Evolutionary conservation across 352 stramenopile species (phyloP).

Genomic region (Phytophthora syringae): DNA sequence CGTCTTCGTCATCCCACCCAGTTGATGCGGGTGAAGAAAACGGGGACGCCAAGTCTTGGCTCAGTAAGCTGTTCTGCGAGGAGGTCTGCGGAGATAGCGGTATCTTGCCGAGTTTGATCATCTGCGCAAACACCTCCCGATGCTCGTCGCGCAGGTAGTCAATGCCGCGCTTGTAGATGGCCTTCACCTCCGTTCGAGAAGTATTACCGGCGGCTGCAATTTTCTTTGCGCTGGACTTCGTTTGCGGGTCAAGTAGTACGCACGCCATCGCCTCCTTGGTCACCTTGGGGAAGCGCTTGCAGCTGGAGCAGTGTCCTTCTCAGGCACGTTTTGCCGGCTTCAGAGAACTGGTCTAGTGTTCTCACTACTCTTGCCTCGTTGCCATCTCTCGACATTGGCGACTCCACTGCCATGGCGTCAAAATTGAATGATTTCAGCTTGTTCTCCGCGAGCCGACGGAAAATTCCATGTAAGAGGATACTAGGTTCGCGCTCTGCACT

Average conservation of each 20-base stretch:
- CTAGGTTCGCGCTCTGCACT: too few species aligned
- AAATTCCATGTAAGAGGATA: too few species aligned
- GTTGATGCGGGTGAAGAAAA: constrained; percentile 6
- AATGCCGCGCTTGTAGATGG: not conserved
- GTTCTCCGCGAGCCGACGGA: too few species aligned
- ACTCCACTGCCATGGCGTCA: too few species aligned
- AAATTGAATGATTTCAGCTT: too few species aligned
- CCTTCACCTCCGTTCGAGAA: not conserved
- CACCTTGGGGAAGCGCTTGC: too few species aligned
- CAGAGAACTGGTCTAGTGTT: too few species aligned
- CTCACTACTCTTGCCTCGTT: too few species aligned
- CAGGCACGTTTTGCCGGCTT: too few species aligned
- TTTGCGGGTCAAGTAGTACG: constrained; percentile 4
- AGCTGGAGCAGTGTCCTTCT: too few species aligned
- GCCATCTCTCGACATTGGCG: too few species aligned
- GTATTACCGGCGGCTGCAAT: constrained; percentile 4
- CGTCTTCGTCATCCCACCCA: constrained; percentile 12
- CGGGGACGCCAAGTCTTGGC: not conserved
- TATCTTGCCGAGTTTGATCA: constrained; percentile 7
- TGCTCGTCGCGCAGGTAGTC: not conserved
- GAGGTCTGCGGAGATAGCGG: not conserved
- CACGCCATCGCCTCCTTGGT: too few species aligned
- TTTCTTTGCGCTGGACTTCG: constrained; percentile 4
- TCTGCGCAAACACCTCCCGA: not conserved
- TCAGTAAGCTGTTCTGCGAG: not conserved